Percentiles rank a stretch among this genome's conserved stretches.
These are phyloP conservation scores for Lachancea dasiensis DNA, from an alignment of 805 yeast genomes.

Conservation along the genomic window DNA sequence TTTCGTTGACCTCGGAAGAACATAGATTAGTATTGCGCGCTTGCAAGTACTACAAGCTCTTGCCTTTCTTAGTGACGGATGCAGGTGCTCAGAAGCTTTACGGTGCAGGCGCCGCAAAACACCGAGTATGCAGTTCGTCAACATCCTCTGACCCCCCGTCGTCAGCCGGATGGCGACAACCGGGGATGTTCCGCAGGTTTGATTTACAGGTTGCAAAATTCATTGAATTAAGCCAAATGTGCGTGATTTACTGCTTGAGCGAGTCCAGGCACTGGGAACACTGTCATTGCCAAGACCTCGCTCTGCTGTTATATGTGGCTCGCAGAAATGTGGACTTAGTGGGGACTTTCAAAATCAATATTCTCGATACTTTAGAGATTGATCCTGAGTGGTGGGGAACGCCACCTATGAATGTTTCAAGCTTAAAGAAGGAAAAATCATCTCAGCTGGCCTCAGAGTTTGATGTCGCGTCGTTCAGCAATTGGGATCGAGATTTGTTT, in stretches of 20 bases:
- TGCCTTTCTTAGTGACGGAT: slow-evolving; percentile 40
- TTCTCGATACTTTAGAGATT: slow-evolving; percentile 14
- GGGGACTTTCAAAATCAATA: slow-evolving; percentile 8
- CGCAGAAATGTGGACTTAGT: slow-evolving; percentile 28
- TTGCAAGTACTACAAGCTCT: slow-evolving; percentile 27
- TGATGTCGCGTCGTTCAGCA: slow-evolving; percentile 41
- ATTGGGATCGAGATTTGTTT: slow-evolving; percentile 65
- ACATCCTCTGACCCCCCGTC: neutral
- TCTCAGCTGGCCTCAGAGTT: slow-evolving; percentile 28
- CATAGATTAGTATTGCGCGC: slow-evolving; percentile 10
- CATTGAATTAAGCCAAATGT: slow-evolving; percentile 63
- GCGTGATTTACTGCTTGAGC: slow-evolving; percentile 66
- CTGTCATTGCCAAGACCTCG: slow-evolving; percentile 21
- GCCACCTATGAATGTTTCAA: slow-evolving; percentile 15
- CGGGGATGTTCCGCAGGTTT: slow-evolving; percentile 76
- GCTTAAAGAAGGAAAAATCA: slow-evolving; percentile 13
- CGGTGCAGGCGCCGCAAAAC: slow-evolving; percentile 10
- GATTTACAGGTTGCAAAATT: slow-evolving; percentile 77
- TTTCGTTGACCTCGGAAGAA: slow-evolving; percentile 1
- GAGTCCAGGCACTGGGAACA: slow-evolving; percentile 20
- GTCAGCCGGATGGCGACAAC: slow-evolving; percentile 36
- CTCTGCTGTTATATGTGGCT: slow-evolving; percentile 41
- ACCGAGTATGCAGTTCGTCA: slow-evolving; percentile 10
- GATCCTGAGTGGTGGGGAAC: slow-evolving; percentile 25
- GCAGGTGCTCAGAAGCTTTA: slow-evolving; percentile 24